Percentiles rank a stretch among this genome's conserved stretches.
Conservation (phyloP, 2,329 filamentous ascomycete species). For the Colletotrichum neosansevieriae region DNA sequence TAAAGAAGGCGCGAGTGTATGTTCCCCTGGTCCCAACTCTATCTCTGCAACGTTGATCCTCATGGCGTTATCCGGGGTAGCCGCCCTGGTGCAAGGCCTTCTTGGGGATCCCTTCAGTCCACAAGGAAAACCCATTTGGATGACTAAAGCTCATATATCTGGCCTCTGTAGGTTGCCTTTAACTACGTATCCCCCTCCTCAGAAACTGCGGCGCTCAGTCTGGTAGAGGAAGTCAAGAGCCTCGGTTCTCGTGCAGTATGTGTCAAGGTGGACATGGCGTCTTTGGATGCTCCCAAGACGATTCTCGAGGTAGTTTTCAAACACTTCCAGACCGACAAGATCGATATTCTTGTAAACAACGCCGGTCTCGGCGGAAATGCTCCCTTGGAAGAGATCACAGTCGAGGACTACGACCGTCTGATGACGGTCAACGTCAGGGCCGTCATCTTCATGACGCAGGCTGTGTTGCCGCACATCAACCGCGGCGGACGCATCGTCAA, state of each 20-base stretch:
- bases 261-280: constrained; percentile 21
- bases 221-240: constrained; percentile 20
- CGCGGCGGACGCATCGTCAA: constrained; percentile 50
- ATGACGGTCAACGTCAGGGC: constrained; percentile 29
- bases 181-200: constrained; percentile 31
- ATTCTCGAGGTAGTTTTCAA: not conserved
- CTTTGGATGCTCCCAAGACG: constrained; percentile 8
- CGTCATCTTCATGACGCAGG: constrained; percentile 49
- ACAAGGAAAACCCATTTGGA: not conserved
- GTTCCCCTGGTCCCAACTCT: not conserved
- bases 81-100: not conserved
- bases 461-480: constrained; percentile 46
- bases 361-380: constrained; percentile 19
- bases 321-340: constrained; percentile 19
- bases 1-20: constrained; percentile 60
- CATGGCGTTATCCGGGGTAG: not conserved
- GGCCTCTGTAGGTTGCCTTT: constrained; percentile 17
- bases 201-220: not conserved
- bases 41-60: not conserved
- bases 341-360: constrained; percentile 30
- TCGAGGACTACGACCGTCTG: constrained; percentile 25
- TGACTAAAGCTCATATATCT: not conserved
- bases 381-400: constrained; percentile 22
- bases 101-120: not conserved
- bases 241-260: constrained; percentile 20